A percentile compares a stretch with the other conserved stretches of the same genome.
Conservation (phyloP, 192 early-diverging fungal species). For the Bifiguratus adelaidae region DNA sequence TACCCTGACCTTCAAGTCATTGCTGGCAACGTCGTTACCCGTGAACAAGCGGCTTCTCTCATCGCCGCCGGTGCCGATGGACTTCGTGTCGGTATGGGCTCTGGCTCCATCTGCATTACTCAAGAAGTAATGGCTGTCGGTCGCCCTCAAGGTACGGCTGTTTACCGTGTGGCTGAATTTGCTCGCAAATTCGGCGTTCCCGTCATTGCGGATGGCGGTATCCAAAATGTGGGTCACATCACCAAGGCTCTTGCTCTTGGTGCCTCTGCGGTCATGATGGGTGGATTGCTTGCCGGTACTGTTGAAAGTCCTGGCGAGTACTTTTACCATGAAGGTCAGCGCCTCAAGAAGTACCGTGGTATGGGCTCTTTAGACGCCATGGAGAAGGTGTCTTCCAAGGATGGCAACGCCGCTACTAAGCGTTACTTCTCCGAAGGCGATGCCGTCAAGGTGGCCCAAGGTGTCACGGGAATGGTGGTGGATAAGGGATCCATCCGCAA, state of each 20-base stretch:
- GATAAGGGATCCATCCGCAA: slow-evolving; percentile 95
- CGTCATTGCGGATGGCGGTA: slow-evolving; percentile 95
- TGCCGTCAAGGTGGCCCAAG: slow-evolving; percentile 97
- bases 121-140: slow-evolving; percentile 99
- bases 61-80: slow-evolving; percentile 94
- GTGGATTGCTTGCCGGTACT: slow-evolving; percentile 89
- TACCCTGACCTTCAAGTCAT: slow-evolving; percentile 80
- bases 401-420: slow-evolving; percentile 69
- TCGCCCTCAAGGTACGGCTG: slow-evolving; percentile 94
- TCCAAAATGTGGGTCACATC: slow-evolving; percentile 94
- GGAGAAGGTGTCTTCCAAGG: slow-evolving; percentile 43
- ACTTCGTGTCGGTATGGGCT: slow-evolving; percentile 94
- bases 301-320: slow-evolving; percentile 95
- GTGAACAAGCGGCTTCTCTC: slow-evolving; percentile 84
- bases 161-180: slow-evolving; percentile 92
- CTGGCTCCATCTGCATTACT: slow-evolving; percentile 96
- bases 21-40: slow-evolving; percentile 96
- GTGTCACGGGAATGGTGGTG: slow-evolving; percentile 93
- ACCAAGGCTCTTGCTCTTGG: slow-evolving; percentile 93
- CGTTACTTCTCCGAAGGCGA: slow-evolving; percentile 98
- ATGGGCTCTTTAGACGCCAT: slow-evolving; percentile 99
- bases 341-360: slow-evolving; percentile 97
- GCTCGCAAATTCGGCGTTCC: slow-evolving; percentile 90
- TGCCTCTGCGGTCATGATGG: slow-evolving; percentile 99
- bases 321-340: slow-evolving; percentile 96